phyloP scores from a whole-genome alignment of 2,329 filamentous ascomycete species.

The Amauroascus niger region DNA sequence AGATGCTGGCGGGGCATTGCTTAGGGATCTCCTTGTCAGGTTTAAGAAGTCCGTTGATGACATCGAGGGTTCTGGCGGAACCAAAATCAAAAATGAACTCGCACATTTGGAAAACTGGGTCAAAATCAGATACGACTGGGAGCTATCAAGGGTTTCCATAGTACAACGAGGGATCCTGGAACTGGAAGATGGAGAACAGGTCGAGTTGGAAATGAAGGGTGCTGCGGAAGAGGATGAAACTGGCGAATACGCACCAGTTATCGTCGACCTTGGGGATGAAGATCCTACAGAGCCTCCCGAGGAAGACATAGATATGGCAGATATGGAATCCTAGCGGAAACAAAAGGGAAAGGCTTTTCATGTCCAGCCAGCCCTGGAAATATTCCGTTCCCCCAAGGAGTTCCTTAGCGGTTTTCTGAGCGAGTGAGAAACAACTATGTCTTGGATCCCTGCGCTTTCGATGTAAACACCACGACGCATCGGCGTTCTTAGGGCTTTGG shows the following conservation, averaged over 20 bases:
- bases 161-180: slow-evolving; percentile 50
- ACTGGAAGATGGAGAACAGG: slow-evolving; percentile 53
- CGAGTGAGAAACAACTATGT: too few relatives aligned
- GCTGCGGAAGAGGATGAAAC: slow-evolving; percentile 53
- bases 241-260: slow-evolving; percentile 54
- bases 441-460: too few relatives aligned
- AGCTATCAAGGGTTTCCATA: slow-evolving; percentile 44
- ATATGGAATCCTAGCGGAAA: not conserved
- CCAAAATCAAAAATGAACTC: slow-evolving; percentile 44
- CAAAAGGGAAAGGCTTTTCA: not conserved
- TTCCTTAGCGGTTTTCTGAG: too few relatives aligned
- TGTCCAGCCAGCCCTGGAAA: not conserved
- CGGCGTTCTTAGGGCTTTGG: too few relatives aligned
- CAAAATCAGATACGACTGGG: slow-evolving; percentile 48
- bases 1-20: slow-evolving; percentile 44
- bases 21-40: slow-evolving; percentile 44
- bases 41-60: slow-evolving; percentile 43
- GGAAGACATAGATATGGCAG: slow-evolving; percentile 2
- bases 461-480: too few relatives aligned
- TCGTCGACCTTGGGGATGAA: slow-evolving; percentile 43
- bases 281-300: not conserved
- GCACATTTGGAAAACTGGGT: slow-evolving; percentile 48
- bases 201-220: slow-evolving; percentile 49
- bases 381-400: too few relatives aligned
- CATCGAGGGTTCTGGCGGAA: slow-evolving; percentile 19